phyloP scores from a whole-genome alignment of 2,329 filamentous ascomycete species.

The Daldinia sp. region DNA sequence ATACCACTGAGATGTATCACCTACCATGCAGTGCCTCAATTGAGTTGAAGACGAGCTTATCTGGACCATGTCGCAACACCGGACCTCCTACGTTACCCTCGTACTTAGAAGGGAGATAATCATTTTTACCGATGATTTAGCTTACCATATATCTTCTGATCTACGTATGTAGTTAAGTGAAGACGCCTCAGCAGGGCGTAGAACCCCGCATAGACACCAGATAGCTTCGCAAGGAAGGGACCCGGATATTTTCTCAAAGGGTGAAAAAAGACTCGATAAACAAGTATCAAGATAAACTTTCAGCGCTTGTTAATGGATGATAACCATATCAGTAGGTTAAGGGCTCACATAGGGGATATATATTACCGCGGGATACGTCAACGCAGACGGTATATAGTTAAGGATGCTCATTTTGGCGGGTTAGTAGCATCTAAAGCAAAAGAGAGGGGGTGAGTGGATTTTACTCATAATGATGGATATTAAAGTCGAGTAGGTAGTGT shows the following conservation, averaged over 20 bases:
- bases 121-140: background rate
- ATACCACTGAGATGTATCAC: background rate
- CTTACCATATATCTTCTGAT: conserved; percentile 20
- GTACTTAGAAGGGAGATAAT: background rate
- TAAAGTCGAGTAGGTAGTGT: background rate
- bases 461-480: background rate
- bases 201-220: conserved; percentile 8
- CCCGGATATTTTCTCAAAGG: conserved; percentile 15
- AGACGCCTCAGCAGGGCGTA: background rate
- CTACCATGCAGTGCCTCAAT: conserved; percentile 22
- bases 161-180: conserved; percentile 3
- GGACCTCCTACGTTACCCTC: conserved; percentile 4
- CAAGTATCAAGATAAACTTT: background rate
- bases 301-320: background rate
- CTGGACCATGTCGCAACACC: conserved; percentile 30
- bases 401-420: background rate
- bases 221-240: conserved; percentile 11
- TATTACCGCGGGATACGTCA: background rate
- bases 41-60: conserved; percentile 37
- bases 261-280: conserved; percentile 12
- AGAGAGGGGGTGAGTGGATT: background rate
- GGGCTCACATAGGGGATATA: background rate
- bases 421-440: background rate
- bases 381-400: background rate
- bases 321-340: too few species aligned